Evolutionary conservation across 805 yeast species (phyloP).

Genomic region (Spathaspora girioi): DNA sequence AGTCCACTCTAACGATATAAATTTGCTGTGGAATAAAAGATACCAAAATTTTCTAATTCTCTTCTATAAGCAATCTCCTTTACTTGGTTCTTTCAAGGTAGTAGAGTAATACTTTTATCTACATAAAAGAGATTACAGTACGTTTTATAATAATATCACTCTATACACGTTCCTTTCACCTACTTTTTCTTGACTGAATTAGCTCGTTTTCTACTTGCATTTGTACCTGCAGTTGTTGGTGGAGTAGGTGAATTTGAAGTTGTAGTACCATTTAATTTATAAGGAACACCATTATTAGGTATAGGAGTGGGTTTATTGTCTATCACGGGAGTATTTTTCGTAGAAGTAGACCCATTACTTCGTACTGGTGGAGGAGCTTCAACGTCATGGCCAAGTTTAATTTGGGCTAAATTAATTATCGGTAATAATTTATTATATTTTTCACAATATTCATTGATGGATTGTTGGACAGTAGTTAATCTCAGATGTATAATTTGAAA

Average conservation of each 20-base stretch:
- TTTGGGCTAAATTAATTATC: conserved; percentile 47
- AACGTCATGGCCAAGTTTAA: conserved; percentile 47
- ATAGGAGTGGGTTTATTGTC: conserved; percentile 3
- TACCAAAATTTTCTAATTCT: too few relatives aligned
- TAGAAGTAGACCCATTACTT: conserved; percentile 1
- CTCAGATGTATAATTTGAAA: conserved; percentile 32
- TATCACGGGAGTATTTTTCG: conserved; percentile 4
- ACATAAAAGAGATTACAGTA: too few relatives aligned
- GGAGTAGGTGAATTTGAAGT: background rate
- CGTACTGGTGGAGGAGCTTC: conserved; percentile 32
- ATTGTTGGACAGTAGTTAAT: conserved; percentile 33
- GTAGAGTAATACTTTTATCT: too few relatives aligned
- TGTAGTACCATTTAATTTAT: background rate
- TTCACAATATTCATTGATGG: conserved; percentile 40
- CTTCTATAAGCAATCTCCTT: too few relatives aligned
- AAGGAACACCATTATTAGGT: conserved; percentile 2
- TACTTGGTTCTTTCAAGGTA: too few relatives aligned
- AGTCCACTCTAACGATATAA: too few relatives aligned
- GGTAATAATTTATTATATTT: conserved; percentile 47
- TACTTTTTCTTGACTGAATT: conserved; percentile 1
- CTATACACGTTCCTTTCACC: too few relatives aligned
- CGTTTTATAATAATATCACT: background rate
- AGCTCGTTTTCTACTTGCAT: background rate
- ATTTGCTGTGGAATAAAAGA: too few relatives aligned
- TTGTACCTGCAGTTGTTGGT: background rate